Evolutionary conservation across 2,329 filamentous ascomycete genomes (phyloP).

Genomic region (Rhynchosporium agropyri): DNA sequence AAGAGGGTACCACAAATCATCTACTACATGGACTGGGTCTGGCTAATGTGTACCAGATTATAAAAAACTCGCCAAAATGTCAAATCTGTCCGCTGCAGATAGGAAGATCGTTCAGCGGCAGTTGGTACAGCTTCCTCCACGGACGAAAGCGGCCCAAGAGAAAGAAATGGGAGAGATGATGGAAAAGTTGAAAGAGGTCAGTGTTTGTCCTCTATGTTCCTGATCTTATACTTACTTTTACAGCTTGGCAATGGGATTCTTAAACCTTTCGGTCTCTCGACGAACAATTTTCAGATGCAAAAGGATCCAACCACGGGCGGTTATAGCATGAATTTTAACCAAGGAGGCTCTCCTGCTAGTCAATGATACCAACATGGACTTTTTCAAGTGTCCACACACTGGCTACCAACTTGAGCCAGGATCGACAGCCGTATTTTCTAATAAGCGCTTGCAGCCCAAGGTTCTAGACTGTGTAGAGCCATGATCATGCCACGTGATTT

Average conservation of each 20-base stretch:
- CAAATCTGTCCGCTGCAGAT: constrained; percentile 67
- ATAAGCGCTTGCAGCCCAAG: neutral
- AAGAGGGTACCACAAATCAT: constrained; percentile 48
- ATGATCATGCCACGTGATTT: neutral
- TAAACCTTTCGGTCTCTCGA: constrained; percentile 91
- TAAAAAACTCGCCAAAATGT: constrained; percentile 61
- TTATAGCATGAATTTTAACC: constrained; percentile 86
- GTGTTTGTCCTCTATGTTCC: constrained; percentile 38
- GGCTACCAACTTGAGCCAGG: neutral
- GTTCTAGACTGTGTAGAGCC: neutral
- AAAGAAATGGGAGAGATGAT: constrained; percentile 95
- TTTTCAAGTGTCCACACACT: neutral
- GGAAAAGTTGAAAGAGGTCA: constrained; percentile 84
- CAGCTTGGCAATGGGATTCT: constrained; percentile 86
- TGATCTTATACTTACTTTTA: constrained; percentile 12
- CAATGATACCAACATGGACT: neutral
- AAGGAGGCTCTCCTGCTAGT: constrained; percentile 30
- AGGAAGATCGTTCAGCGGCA: constrained; percentile 67
- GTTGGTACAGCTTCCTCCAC: constrained; percentile 65
- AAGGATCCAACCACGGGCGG: constrained; percentile 88
- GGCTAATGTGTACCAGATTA: constrained; percentile 61
- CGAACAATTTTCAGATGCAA: constrained; percentile 91
- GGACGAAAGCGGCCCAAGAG: constrained; percentile 78
- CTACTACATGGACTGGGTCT: neutral
- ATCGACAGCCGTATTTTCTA: neutral